Percentiles rank a stretch among this genome's conserved stretches.
Conservation (phyloP, 306 rosid species). For the Rubus idaeus region DNA sequence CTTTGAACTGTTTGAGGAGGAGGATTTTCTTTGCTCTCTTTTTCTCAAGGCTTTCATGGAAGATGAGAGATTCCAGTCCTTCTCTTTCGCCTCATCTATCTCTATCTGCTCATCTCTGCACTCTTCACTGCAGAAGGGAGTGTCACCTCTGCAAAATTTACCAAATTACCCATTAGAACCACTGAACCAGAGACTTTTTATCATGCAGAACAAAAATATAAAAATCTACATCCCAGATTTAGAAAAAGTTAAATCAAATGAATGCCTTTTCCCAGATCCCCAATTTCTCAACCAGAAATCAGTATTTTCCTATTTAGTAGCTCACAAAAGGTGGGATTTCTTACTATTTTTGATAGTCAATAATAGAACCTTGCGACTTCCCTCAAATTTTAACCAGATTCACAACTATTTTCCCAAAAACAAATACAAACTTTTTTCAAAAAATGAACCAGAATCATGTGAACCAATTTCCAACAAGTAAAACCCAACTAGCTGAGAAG, state of each 20-base stretch:
- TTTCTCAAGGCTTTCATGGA: slow-evolving; percentile 70
- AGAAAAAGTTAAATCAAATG: not conserved
- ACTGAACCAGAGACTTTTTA: too few relatives aligned
- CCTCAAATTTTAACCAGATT: not conserved
- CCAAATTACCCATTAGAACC: not conserved
- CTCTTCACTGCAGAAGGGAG: slow-evolving; percentile 91
- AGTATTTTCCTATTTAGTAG: not conserved
- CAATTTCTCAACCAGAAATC: not conserved
- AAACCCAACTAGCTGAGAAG: not conserved
- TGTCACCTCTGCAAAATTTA: slow-evolving; percentile 70
- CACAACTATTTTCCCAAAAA: too few relatives aligned
- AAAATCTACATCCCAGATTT: not conserved
- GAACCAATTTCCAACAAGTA: not conserved
- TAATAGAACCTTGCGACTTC: not conserved
- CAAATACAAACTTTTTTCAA: too few relatives aligned
- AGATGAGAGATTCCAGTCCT: slow-evolving; percentile 56
- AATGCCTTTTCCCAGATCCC: not conserved
- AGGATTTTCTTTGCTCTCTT: slow-evolving; percentile 65
- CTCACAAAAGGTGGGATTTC: not conserved
- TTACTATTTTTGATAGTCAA: not conserved
- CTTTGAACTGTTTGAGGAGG: slow-evolving; percentile 47
- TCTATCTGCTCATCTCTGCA: slow-evolving; percentile 88
- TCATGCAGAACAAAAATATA: not conserved
- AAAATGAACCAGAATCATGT: too few relatives aligned
- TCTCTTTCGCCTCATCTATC: slow-evolving; percentile 69